Percentiles rank a stretch among this genome's conserved stretches.
These are phyloP conservation scores for Penicillium paneum DNA, from an alignment of 2,329 filamentous ascomycete genomes.

Conservation along the genomic window DNA sequence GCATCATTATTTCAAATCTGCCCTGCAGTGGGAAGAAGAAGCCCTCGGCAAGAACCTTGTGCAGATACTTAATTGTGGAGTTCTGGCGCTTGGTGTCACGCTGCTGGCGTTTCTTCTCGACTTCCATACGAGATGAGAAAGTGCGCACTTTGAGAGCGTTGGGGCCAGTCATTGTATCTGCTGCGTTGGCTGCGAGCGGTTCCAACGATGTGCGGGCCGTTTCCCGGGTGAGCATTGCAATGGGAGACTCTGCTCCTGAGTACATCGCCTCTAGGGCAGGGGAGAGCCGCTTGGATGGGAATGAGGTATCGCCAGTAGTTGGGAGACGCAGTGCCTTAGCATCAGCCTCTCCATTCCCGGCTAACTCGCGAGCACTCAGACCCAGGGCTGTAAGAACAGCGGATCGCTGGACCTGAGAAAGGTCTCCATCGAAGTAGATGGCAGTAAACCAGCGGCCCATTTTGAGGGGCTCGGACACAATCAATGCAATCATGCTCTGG, in stretches of 20 bases:
- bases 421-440: conserved; percentile 87
- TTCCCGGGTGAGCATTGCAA: conserved; percentile 65
- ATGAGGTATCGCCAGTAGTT: conserved; percentile 47
- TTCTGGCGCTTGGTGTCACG: conserved; percentile 48
- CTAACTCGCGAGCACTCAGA: conserved; percentile 76
- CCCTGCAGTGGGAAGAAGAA: conserved; percentile 88
- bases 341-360: conserved; percentile 65
- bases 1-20: conserved; percentile 66
- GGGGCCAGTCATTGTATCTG: conserved; percentile 75
- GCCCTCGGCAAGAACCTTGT: conserved; percentile 67
- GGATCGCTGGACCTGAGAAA: conserved; percentile 79
- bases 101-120: conserved; percentile 54
- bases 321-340: conserved; percentile 37
- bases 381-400: conserved; percentile 79
- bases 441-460: conserved; percentile 83
- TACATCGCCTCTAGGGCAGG: conserved; percentile 71
- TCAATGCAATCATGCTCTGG: conserved; percentile 76
- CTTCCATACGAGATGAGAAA: conserved; percentile 74
- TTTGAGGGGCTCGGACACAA: conserved; percentile 69
- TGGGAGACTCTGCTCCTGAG: conserved; percentile 49
- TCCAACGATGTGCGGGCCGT: conserved; percentile 72
- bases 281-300: conserved; percentile 79
- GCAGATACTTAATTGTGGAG: conserved; percentile 71
- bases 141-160: conserved; percentile 83
- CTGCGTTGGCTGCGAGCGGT: conserved; percentile 76